A percentile compares a stretch with the other conserved stretches of the same genome.
These are phyloP conservation scores for Beauveria brongniartii DNA, from an alignment of 2,329 filamentous ascomycete species.

Conservation along the genomic window DNA sequence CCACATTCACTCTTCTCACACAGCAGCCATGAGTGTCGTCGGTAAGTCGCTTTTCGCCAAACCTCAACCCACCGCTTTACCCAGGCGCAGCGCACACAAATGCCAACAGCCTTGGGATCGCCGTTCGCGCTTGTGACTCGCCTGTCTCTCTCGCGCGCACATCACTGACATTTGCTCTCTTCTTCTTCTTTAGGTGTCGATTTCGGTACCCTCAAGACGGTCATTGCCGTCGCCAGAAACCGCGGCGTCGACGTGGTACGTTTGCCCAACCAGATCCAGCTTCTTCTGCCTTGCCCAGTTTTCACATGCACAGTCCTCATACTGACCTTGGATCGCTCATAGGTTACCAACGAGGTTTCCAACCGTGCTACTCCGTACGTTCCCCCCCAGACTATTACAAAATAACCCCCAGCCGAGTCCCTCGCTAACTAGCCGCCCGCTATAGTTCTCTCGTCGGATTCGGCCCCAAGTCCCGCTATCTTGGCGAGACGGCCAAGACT, in stretches of 20 bases:
- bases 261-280: constrained; percentile 29
- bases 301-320: background rate
- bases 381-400: constrained; percentile 5
- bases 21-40: constrained; percentile 46
- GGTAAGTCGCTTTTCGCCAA: constrained; percentile 30
- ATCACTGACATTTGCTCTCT: background rate
- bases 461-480: constrained; percentile 84
- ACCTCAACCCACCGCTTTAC: constrained; percentile 4
- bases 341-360: constrained; percentile 99
- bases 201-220: constrained; percentile 93
- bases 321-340: constrained; percentile 7
- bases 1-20: constrained; percentile 14
- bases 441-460: constrained; percentile 86
- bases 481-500: constrained; percentile 94
- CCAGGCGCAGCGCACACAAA: background rate
- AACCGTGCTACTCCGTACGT: constrained; percentile 97
- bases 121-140: background rate
- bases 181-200: constrained; percentile 60
- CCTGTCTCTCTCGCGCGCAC: background rate
- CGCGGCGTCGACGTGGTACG: constrained; percentile 97
- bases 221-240: constrained; percentile 95
- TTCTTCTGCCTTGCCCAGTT: background rate
- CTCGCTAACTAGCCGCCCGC: constrained; percentile 11
- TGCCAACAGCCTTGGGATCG: background rate
- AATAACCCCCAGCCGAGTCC: background rate